Base-by-base conservation (phyloP, 1,139 yeast genomes). In the Debaryomyces sp. region DNA sequence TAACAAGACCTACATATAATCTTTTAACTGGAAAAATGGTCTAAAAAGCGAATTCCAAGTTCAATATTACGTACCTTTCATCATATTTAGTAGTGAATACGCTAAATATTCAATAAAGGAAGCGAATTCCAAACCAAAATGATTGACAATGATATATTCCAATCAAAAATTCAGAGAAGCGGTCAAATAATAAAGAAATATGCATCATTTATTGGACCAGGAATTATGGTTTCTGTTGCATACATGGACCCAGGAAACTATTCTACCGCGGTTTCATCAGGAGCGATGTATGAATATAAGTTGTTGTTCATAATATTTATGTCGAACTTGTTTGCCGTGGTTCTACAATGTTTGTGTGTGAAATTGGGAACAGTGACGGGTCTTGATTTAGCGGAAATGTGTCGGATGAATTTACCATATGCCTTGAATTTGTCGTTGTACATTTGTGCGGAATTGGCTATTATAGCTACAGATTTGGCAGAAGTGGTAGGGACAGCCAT, bases 201-300 rank as follows among this genome's bases (percentile, higher is more conserved):
- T 58, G 66, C 77, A 9, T 72, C 78, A 45, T 87, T 87, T 59
- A 71, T 87, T n/a, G 94, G 95, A 0, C 95, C 95, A 0, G 95
- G 95, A 0, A 69, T 87, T 29, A 78, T 87, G 77, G 88, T 87
- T 4, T 80, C 89, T 13, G 91, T 88, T 35, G 85, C 91, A 1
- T 87, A 87, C 61, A 84, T 87, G 81, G 94, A 87, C 61, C 94
- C 94, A 0, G 95, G 95, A 1, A 87, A 87, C 62, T 87, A 86
- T 62, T 83, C 89, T 44, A 86, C 92, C 0, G 88, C 92, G 1
- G 92, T 87, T 2, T 84, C 88, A 15, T 85, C 91, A 0, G 94
- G 94, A 7, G 87, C 92, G 29, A 81, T 82, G 57, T 87, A 84
- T 60, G 78, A 82, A 49, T 87, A 86, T 63, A 80, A 81, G 57